Percentiles rank a stretch among this genome's conserved stretches.
These are phyloP conservation scores for Letharia lupina DNA, from an alignment of 495 filamentous ascomycete genomes.

Conservation along the genomic window DNA sequence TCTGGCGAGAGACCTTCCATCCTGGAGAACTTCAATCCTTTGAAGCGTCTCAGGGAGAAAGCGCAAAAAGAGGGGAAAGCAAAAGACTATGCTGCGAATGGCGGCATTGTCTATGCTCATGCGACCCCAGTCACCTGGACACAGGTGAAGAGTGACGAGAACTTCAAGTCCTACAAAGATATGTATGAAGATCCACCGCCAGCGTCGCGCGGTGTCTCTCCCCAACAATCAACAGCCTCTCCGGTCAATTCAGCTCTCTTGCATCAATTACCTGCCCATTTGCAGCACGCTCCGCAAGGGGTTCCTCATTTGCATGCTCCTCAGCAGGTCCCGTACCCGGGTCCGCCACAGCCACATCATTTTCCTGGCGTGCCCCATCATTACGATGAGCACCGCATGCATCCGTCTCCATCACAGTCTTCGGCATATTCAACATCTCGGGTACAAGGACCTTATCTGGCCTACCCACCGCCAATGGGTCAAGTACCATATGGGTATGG, in stretches of 20 bases:
- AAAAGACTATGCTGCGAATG: slow-evolving; percentile 50
- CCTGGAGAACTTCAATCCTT: slow-evolving; percentile 59
- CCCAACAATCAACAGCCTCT: slow-evolving; percentile 53
- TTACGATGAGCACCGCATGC: slow-evolving; percentile 79
- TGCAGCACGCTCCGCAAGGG: slow-evolving; percentile 27
- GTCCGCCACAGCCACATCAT: slow-evolving; percentile 57
- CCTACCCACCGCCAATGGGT: slow-evolving; percentile 63
- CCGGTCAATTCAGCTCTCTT: slow-evolving; percentile 50
- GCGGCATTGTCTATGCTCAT: slow-evolving; percentile 68
- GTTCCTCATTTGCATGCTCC: slow-evolving; percentile 48
- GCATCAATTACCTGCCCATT: slow-evolving; percentile 67
- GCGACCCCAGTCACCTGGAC: slow-evolving; percentile 77
- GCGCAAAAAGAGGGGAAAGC: slow-evolving; percentile 37
- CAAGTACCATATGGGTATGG: slow-evolving; percentile 60
- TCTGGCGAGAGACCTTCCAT: slow-evolving; percentile 51
- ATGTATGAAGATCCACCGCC: slow-evolving; percentile 61
- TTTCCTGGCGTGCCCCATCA: slow-evolving; percentile 54
- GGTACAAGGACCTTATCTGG: slow-evolving; percentile 57
- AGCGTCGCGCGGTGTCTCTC: slow-evolving; percentile 49
- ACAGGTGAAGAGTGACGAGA: slow-evolving; percentile 46
- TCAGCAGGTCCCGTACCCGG: slow-evolving; percentile 55
- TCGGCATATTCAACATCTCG: slow-evolving; percentile 74
- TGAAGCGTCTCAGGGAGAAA: slow-evolving; percentile 61
- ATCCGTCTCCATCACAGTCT: slow-evolving; percentile 66
- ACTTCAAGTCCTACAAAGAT: slow-evolving; percentile 57